Percentiles rank a stretch among this genome's conserved stretches.
Evolutionary conservation across 306 rosid genomes (phyloP).

Genomic region (Dryas alaskensis): DNA sequence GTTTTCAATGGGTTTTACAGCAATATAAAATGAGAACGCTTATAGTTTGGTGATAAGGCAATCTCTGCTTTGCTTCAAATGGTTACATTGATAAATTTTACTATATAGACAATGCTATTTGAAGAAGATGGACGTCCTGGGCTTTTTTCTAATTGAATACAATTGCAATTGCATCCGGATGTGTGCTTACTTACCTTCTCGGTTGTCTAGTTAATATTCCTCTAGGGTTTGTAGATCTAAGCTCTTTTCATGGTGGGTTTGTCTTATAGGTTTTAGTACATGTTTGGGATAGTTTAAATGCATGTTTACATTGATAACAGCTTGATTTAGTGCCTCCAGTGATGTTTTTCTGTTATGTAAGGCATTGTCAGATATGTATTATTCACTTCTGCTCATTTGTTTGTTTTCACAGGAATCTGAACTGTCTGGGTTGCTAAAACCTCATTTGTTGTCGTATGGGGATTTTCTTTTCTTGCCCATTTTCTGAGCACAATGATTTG

Average conservation of each 20-base stretch:
- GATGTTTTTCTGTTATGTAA: not conserved
- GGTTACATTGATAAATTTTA: constrained; percentile 12
- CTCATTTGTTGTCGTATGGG: constrained; percentile 57
- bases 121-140: not conserved
- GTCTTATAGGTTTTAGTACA: constrained; percentile 13
- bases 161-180: not conserved
- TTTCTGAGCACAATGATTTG: constrained; percentile 50
- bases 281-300: not conserved
- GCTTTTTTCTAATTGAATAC: not conserved
- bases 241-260: constrained; percentile 10
- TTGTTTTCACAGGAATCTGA: constrained; percentile 41
- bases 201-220: not conserved
- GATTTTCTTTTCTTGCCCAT: constrained; percentile 69
- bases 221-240: constrained; percentile 18
- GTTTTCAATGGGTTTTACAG: not conserved
- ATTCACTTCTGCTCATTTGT: constrained; percentile 10
- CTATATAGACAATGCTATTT: constrained; percentile 1
- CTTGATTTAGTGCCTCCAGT: constrained; percentile 8
- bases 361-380: constrained; percentile 21
- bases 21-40: not conserved
- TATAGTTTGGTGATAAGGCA: not conserved
- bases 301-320: constrained; percentile 8
- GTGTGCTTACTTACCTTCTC: not conserved
- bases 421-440: constrained; percentile 24
- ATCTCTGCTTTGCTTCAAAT: not conserved